Conservation (phyloP, 768 basidiomycete genomes). For the Lactarius tabidus region DNA sequence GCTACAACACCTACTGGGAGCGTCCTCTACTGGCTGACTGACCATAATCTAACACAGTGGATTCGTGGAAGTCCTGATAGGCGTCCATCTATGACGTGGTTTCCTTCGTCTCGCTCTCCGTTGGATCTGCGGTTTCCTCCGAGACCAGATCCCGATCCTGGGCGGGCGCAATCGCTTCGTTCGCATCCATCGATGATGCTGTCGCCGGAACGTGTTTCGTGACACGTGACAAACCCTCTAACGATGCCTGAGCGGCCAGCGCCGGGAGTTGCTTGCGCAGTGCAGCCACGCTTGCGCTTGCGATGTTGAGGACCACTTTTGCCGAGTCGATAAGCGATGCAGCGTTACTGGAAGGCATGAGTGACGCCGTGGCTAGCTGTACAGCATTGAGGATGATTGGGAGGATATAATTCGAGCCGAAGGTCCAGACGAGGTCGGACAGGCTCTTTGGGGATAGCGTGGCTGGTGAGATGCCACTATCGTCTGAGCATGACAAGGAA, state of each 20-base stretch:
- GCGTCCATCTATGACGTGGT: neutral
- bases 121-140: neutral
- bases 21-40: neutral
- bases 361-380: slow-evolving; percentile 4
- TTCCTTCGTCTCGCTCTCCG: neutral
- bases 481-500: neutral
- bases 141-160: neutral
- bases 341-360: neutral
- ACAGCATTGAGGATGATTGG: neutral
- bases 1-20: neutral
- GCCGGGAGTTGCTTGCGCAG: neutral
- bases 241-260: neutral
- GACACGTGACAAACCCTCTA: neutral
- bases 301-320: slow-evolving; percentile 16
- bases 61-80: neutral
- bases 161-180: neutral
- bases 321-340: slow-evolving; percentile 4
- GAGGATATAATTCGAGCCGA: slow-evolving; percentile 8
- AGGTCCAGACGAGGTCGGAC: neutral
- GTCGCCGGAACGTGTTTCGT: neutral
- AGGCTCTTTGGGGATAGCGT: neutral
- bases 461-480: neutral
- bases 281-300: neutral
- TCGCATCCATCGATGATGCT: neutral
- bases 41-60: neutral